A percentile compares a stretch with the other conserved stretches of the same genome.
These are phyloP conservation scores for Rhizopogon vulgaris DNA, from an alignment of 768 basidiomycete species.

Conservation along the genomic window DNA sequence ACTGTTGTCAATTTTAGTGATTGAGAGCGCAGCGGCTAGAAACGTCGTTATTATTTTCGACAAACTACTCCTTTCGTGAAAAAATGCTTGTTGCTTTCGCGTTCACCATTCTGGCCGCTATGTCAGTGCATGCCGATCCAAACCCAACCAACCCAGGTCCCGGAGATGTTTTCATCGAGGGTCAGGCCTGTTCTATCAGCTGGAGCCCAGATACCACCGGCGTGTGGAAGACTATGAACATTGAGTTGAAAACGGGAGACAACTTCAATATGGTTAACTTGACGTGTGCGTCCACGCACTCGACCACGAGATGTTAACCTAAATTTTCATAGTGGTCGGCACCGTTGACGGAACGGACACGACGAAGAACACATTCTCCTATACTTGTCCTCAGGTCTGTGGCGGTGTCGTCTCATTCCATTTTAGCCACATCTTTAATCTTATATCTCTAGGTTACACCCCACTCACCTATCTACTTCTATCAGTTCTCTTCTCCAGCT, in stretches of 20 bases:
- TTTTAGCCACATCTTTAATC: not conserved
- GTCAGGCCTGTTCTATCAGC: slow-evolving; percentile 44
- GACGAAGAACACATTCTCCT: slow-evolving; percentile 40
- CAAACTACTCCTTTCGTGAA: slow-evolving; percentile 6
- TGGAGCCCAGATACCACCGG: slow-evolving; percentile 60
- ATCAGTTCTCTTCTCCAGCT: slow-evolving; percentile 56
- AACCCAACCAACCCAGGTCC: slow-evolving; percentile 56
- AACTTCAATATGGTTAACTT: slow-evolving; percentile 66
- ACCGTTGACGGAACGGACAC: slow-evolving; percentile 57
- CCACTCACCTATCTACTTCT: slow-evolving; percentile 72
- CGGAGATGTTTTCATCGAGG: slow-evolving; percentile 50
- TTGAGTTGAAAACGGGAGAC: slow-evolving; percentile 76
- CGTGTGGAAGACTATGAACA: slow-evolving; percentile 64
- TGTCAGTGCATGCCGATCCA: slow-evolving; percentile 49
- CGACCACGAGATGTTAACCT: not conserved
- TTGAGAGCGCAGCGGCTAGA: not conserved
- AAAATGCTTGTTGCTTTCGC: slow-evolving; percentile 13
- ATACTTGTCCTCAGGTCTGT: slow-evolving; percentile 62
- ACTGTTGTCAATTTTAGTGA: not conserved
- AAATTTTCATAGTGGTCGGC: slow-evolving; percentile 46
- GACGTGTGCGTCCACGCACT: slow-evolving; percentile 42
- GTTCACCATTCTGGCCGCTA: slow-evolving; percentile 19
- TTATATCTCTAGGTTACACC: slow-evolving; percentile 43
- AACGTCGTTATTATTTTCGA: not conserved
- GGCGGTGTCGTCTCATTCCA: not conserved